Conservation (phyloP, 2,329 filamentous ascomycete genomes). For the Pseudopyricularia cyperi region DNA sequence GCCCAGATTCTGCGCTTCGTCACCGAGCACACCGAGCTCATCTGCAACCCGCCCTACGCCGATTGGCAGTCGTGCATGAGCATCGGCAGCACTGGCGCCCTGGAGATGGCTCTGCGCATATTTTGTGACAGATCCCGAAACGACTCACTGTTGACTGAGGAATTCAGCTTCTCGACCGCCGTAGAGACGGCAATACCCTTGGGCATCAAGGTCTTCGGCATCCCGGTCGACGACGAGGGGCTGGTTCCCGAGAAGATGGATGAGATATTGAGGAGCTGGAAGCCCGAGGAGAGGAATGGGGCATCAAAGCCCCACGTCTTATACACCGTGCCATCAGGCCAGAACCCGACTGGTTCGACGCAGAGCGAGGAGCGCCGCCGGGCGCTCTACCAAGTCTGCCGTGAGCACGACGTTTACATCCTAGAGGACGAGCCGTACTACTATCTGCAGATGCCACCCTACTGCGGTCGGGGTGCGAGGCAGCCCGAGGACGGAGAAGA, state of each 20-base stretch:
- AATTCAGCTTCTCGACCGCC: constrained; percentile 76
- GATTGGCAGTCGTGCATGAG: constrained; percentile 83
- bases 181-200: constrained; percentile 44
- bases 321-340: constrained; percentile 59
- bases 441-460: constrained; percentile 79
- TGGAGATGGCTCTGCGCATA: constrained; percentile 76
- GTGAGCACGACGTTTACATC: constrained; percentile 76
- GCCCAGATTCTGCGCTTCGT: constrained; percentile 82
- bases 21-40: constrained; percentile 89
- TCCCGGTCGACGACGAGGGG: constrained; percentile 38
- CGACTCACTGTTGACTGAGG: constrained; percentile 74
- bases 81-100: constrained; percentile 71
- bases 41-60: constrained; percentile 73
- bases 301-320: constrained; percentile 39
- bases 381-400: constrained; percentile 64
- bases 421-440: constrained; percentile 93
- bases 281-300: constrained; percentile 25
- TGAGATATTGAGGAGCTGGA: constrained; percentile 35
- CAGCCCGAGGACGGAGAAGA: background rate
- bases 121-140: constrained; percentile 56
- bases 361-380: constrained; percentile 54
- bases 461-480: constrained; percentile 37
- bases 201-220: constrained; percentile 36
- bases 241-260: constrained; percentile 39
- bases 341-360: constrained; percentile 85